Base-by-base conservation (phyloP, 805 yeast genomes). In the Wickerhamomyces alni region DNA sequence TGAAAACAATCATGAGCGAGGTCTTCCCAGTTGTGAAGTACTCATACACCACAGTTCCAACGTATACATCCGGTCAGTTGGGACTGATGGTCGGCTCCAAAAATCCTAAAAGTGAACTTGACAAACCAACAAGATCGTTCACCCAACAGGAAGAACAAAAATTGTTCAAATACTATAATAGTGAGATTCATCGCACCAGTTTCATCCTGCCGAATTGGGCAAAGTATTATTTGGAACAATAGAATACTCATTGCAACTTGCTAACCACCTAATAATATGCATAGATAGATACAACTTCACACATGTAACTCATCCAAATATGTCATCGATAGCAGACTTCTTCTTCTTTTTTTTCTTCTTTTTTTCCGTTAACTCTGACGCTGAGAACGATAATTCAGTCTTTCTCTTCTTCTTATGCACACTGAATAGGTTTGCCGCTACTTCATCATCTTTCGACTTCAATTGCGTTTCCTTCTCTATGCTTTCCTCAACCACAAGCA, bases 151-250 rank as follows among this genome's bases (percentile, higher is more conserved):
- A 64, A 32, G 88, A 83, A 55, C 59, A 59, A 17, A 52, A 62
- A 39, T 53, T 70, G 38, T 73, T 82, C 62, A 70, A 63, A 51
- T 87, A 87, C 61, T 87, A 87, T 65, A 82, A 74, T 52, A 55
- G 70, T 22, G 65, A 64, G 32, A 76, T 87, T 33, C 96, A 87
- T 62, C 61, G 66, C 42, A 78, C 89, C 4, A 72, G 91, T 33
- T 87, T 85, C 57, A 75, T 86, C 22, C 64, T 87, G 40, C 96
- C 96, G 21, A 77, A 77, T 30, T 85, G 91, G 87, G 95, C 93
- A 0, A 63, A 70, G 35, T 59, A 59, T 18, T 54, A 58, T 31
- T 24, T 52, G 26, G 45, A 43, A 15, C 45, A 46, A 41, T 31
- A 31, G n/a, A 17, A 10, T n/a, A n/a, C n/a, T n/a, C n/a, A n/a